Percentiles rank a stretch among this genome's conserved stretches.
Evolutionary conservation across 139 green algal genomes (phyloP).

Genomic region (Chlorella sp.): DNA sequence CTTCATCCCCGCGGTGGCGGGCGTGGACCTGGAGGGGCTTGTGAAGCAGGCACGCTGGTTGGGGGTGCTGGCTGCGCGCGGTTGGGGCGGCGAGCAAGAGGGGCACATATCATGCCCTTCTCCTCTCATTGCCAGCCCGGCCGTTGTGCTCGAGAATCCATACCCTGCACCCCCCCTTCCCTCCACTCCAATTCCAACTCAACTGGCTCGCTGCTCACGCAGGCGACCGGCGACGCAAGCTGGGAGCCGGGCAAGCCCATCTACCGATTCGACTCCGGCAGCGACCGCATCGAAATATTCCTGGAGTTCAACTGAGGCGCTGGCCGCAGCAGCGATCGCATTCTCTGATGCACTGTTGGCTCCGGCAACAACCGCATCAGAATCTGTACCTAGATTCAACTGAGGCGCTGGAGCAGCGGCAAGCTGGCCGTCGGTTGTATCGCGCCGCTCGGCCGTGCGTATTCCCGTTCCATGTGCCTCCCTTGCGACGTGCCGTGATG

Average conservation of each 20-base stretch:
- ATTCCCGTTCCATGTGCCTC: too few species aligned
- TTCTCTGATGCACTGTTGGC: too few species aligned
- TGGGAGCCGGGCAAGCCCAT: conserved; percentile 22
- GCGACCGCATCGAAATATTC: conserved; percentile 29
- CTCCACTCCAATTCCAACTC: not conserved
- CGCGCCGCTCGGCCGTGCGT: too few species aligned
- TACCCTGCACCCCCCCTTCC: not conserved
- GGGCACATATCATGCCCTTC: not conserved
- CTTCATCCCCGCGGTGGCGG: conserved; percentile 19
- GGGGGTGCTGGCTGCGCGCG: too few species aligned
- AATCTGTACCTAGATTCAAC: too few species aligned
- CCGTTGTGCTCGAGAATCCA: too few species aligned
- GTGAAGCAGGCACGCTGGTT: conserved; percentile 16
- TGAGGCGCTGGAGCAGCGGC: too few species aligned
- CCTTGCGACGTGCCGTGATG: too few species aligned
- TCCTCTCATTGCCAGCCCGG: not conserved
- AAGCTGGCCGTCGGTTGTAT: too few species aligned
- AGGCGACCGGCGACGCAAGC: not conserved
- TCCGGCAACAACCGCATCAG: too few species aligned
- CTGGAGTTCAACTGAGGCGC: conserved; percentile 9
- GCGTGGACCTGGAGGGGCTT: conserved; percentile 58
- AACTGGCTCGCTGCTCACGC: too few species aligned
- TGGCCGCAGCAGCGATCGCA: too few species aligned
- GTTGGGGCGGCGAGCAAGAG: not conserved
- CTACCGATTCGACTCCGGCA: not conserved